Evolutionary conservation across 805 yeast genomes (phyloP), one percentile per base, ranked within the genome.

Genomic region (Novakomyces olei): DNA sequence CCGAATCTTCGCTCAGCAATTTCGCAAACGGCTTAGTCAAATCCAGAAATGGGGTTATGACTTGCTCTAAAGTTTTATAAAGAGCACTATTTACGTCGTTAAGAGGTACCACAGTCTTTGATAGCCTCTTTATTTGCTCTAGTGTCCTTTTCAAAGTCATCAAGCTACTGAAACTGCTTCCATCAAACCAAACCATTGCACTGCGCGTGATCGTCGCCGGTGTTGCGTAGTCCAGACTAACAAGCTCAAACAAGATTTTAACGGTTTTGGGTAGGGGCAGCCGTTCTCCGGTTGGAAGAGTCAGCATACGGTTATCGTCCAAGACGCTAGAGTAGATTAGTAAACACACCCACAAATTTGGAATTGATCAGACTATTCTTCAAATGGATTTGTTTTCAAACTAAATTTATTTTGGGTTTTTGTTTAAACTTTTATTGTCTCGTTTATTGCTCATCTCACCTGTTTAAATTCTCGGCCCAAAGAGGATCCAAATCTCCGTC

Each of bases 401-500:
- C n/a, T n/a, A n/a, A n/a, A n/a, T n/a, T n/a, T n/a, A n/a, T n/a
- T n/a, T n/a, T n/a, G n/a, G n/a, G n/a, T n/a, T n/a, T n/a, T n/a
- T n/a, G n/a, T n/a, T n/a, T n/a, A n/a, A n/a, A n/a, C n/a, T n/a
- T n/a, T n/a, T n/a, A n/a, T n/a, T n/a, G n/a, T n/a, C n/a, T n/a
- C n/a, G n/a, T n/a, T n/a, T n/a, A 39, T n/a, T n/a, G n/a, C n/a
- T n/a, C n/a, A n/a, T n/a, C n/a, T n/a, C n/a, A n/a, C n/a, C n/a
- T n/a, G 54, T 85, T 85, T 40, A 85, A 55, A 35, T 75, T 74
- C 44, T 85, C 96, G 1, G 79, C 79, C 92, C 95, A 85, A 26
- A 68, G 71, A 0, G 96, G 95, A 46, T 85, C 95, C 23, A 85
- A 66, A 43, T 80, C 93, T 26, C 95, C 91, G 51, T 85, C 95